Base-by-base conservation (phyloP, 2,329 filamentous ascomycete species). In the Tolypocladium cylindrosporum region DNA sequence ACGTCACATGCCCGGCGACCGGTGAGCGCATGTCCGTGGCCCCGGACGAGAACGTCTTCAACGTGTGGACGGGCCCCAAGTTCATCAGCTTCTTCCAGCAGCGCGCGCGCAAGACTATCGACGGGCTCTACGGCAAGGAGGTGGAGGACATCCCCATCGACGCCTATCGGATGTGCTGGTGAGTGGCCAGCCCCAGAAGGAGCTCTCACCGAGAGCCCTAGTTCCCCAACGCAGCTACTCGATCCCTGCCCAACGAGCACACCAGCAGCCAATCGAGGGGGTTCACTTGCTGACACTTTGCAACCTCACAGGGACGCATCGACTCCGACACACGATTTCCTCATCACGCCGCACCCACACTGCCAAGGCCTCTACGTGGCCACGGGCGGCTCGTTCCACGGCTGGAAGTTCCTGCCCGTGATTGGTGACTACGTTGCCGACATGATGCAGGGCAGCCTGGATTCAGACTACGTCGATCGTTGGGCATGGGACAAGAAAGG, bases 401-500 rank as follows among this genome's bases (percentile, higher is more conserved):
- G 80, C 37, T 86, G 80, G 78, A 87, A 87, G 67, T 86, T 87
- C 65, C 71, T 87, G 34, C 84, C 84, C 1, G 80, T 79, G 31
- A 80, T 85, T 61, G 84, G 84, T 4, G 78, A 80, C 59, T 87
- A 87, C 67, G 74, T 84, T 58, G 72, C 75, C 37, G 75, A 81
- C 62, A 74, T 79, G 72, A 67, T 79, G 65, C 66, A 75, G 55
- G 75, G 72, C 57, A 68, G 66, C 57, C 70, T 79, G 39, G 68
- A 69, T n/a, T 61, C 66, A 9, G 70, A 74, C 42, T 73, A 73
- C 58, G 66, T 65, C 34, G 68, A 70, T 57, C 69, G 76, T 55
- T 79, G 76, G 76, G 75, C 73, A 52, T 80, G 78, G 77, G 68
- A 77, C 67, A 71, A 72, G 66, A 68, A 75, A 64, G 68, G 74